These are phyloP conservation scores for Ascochyta pisi DNA, from an alignment of 2,329 filamentous ascomycete genomes.

Conservation along the genomic window DNA sequence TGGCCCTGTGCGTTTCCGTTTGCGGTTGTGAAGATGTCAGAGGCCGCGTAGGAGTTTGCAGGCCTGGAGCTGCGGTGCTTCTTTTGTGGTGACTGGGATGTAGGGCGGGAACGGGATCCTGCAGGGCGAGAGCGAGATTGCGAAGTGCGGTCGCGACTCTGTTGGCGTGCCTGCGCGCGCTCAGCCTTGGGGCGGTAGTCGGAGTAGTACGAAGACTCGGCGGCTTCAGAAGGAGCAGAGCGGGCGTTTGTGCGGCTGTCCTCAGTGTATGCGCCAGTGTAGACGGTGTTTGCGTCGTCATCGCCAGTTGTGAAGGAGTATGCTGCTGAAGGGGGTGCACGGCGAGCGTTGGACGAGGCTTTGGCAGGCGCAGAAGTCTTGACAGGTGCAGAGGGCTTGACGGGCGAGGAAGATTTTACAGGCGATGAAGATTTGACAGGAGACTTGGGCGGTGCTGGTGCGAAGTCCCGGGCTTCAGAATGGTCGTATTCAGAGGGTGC, in stretches of 20 bases:
- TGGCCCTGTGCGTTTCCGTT: constrained; percentile 54
- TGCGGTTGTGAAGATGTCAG: constrained; percentile 50
- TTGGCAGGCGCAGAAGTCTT: constrained; percentile 21
- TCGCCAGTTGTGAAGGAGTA: constrained; percentile 60
- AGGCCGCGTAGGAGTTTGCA: constrained; percentile 24
- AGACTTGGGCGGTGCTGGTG: constrained; percentile 21
- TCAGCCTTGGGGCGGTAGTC: constrained; percentile 51
- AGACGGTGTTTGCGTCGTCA: constrained; percentile 55
- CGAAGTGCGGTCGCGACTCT: constrained; percentile 28
- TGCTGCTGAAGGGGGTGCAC: constrained; percentile 46
- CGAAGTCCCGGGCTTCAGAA: constrained; percentile 16
- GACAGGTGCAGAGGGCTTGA: constrained; percentile 19
- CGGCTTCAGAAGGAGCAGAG: constrained; percentile 23
- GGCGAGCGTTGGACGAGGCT: constrained; percentile 30
- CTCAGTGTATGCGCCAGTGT: constrained; percentile 50
- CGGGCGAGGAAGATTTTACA: constrained; percentile 20
- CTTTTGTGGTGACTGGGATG: constrained; percentile 45
- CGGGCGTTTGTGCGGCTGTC: constrained; percentile 43
- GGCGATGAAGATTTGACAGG: constrained; percentile 23
- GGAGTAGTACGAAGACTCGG: constrained; percentile 51
- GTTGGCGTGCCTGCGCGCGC: constrained; percentile 30
- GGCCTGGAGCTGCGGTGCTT: constrained; percentile 41
- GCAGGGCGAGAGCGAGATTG: constrained; percentile 27
- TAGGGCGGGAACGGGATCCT: constrained; percentile 36
- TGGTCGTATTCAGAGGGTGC: constrained; percentile 33